Evolutionary conservation across 2,329 filamentous ascomycete genomes (phyloP).

Genomic region (Fonsecaea erecta): DNA sequence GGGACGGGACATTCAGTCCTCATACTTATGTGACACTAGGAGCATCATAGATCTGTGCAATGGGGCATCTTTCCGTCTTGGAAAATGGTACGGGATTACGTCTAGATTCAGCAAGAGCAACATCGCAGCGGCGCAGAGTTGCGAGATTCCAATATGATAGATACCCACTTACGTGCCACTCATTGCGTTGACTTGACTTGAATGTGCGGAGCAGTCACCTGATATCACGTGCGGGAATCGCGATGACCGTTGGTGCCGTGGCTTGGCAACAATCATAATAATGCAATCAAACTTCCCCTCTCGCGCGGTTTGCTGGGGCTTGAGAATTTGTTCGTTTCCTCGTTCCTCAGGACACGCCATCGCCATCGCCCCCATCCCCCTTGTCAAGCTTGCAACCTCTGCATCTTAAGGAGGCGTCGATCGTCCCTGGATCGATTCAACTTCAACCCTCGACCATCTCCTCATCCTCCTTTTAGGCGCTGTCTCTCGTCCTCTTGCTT

Average conservation of each 20-base stretch:
- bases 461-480: neutral
- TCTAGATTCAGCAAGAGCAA: neutral
- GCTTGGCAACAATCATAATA: no score
- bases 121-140: neutral
- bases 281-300: slow-evolving; percentile 1
- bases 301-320: neutral
- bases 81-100: neutral
- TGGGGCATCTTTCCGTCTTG: neutral
- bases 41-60: neutral
- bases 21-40: slow-evolving; percentile 1
- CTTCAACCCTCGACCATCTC: slow-evolving; percentile 3
- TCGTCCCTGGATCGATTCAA: slow-evolving; percentile 5
- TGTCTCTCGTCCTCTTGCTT: neutral
- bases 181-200: no score
- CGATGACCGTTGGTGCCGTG: neutral
- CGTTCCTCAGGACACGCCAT: neutral
- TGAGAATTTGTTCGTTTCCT: slow-evolving; percentile 2
- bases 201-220: neutral
- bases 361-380: neutral
- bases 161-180: no score
- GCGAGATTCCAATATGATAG: neutral
- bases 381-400: slow-evolving; percentile 3
- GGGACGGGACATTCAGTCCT: neutral
- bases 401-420: slow-evolving; percentile 6
- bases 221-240: neutral